Evolutionary conservation across 2,329 filamentous ascomycete species (phyloP), one percentile per base, ranked within the genome.

Genomic region (Bipolaris zeicola): DNA sequence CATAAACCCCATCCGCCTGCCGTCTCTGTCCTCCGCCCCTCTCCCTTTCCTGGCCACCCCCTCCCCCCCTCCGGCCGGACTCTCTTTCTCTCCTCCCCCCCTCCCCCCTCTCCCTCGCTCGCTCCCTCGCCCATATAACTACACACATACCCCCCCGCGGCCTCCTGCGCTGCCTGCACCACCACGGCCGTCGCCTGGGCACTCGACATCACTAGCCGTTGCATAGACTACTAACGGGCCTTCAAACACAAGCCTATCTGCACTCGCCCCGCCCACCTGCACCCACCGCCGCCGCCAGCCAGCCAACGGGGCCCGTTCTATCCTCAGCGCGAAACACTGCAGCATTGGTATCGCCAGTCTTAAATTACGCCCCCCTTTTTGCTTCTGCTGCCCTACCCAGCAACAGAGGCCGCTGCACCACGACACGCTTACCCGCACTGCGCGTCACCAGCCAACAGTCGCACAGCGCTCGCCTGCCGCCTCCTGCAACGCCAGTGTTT

Each of bases 301-400:
- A 34, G 43, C 48, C 54, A 47, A 47, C 63, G 57, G 56, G 53
- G 55, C 51, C 50, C 57, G 44, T 52, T n/a, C 61, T 57, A 64
- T 62, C 54, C 61, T 55, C 60, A 60, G 58, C 52, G 57, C 66
- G 61, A 66, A 63, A 67, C 67, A 57, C 65, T 43, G 51, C 64
- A 63, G 52, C 67, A 70, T 68, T 63, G 55, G 63, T 68, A 69
- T 62, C 62, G 67, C 67, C 69, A 72, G 68, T 72, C 69, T 68
- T 71, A 65, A 60, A 36, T 5, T 42, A 52, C 58, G 61, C 63
- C 61, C 60, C 63, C 60, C 56, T 63, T 62, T 55, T 22, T 50
- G 34, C 44, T 57, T 36, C 46, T 34, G 52, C 36, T 50, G 58
- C 57, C 51, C 38, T 39, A 50, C 28, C 11, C 38, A 24, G 52